phyloP scores from a whole-genome alignment of 352 stramenopile species.

The Phytophthora ohioensis region DNA sequence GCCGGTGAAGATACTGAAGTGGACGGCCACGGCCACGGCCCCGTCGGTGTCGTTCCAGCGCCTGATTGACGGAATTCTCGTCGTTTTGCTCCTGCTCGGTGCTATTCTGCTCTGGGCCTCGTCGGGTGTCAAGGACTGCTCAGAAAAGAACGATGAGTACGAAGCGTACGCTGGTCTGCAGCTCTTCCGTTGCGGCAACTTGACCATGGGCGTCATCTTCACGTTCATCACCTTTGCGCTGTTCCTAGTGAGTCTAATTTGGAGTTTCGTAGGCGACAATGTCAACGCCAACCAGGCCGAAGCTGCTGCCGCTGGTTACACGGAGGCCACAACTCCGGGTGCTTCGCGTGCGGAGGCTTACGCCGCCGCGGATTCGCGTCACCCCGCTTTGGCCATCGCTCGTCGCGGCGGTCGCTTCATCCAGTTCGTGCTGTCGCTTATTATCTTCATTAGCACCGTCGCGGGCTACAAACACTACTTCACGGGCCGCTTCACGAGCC shows the following conservation, averaged over 20 bases:
- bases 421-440: conserved; percentile 37
- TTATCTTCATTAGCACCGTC: conserved; percentile 39
- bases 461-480: conserved; percentile 47
- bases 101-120: conserved; percentile 43
- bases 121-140: conserved; percentile 44
- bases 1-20: conserved; percentile 74
- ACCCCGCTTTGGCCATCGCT: conserved; percentile 28
- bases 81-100: conserved; percentile 24
- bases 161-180: conserved; percentile 25
- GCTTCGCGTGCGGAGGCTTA: conserved; percentile 21
- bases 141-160: conserved; percentile 36
- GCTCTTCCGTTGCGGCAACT: conserved; percentile 35
- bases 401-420: conserved; percentile 34
- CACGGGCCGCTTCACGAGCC: conserved; percentile 52
- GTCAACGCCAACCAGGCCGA: conserved; percentile 14
- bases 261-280: conserved; percentile 31
- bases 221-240: conserved; percentile 36
- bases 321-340: conserved; percentile 11
- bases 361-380: conserved; percentile 18
- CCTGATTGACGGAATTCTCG: conserved; percentile 23
- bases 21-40: conserved; percentile 21
- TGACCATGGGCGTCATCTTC: conserved; percentile 40
- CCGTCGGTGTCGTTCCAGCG: conserved; percentile 35
- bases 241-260: conserved; percentile 35
- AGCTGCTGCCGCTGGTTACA: conserved; percentile 15